Conservation (phyloP, 345 rosid genomes). For the Ceriops zippeliana region DNA sequence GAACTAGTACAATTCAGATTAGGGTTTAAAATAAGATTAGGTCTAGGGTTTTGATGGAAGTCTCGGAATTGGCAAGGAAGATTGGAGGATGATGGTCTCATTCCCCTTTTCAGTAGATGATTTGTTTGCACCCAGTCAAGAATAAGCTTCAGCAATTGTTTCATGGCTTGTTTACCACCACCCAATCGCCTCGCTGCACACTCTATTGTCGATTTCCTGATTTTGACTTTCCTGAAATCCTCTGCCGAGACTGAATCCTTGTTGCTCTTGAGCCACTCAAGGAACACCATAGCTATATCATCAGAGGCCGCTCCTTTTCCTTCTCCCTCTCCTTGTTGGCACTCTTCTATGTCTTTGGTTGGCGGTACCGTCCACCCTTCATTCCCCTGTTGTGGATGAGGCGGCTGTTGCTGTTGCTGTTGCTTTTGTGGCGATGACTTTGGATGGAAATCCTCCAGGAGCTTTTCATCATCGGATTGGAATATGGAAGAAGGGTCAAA, state of each 20-base stretch:
- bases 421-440: slow-evolving; percentile 6
- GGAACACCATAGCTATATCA: slow-evolving; percentile 75
- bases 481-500: slow-evolving; percentile 72
- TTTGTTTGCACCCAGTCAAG: slow-evolving; percentile 97
- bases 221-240: slow-evolving; percentile 78
- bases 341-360: slow-evolving; percentile 6
- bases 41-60: slow-evolving; percentile 50
- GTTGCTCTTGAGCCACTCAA: slow-evolving; percentile 89
- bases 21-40: slow-evolving; percentile 31
- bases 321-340: slow-evolving; percentile 14
- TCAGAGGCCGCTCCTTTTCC: slow-evolving; percentile 30
- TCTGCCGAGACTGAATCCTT: slow-evolving; percentile 85
- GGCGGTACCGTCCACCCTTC: slow-evolving; percentile 6
- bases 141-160: slow-evolving; percentile 79
- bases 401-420: slow-evolving; percentile 12
- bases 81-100: slow-evolving; percentile 25
- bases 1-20: slow-evolving; percentile 22
- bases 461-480: slow-evolving; percentile 39
- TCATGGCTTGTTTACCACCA: slow-evolving; percentile 92
- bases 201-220: slow-evolving; percentile 91
- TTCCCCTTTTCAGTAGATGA: slow-evolving; percentile 62
- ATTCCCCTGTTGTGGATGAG: background rate
- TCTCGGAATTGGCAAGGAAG: slow-evolving; percentile 38
- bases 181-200: slow-evolving; percentile 81
- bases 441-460: slow-evolving; percentile 28